These are phyloP conservation scores for Litsea cubeba DNA, from an alignment of 164 flowering plant species.

Conservation along the genomic window DNA sequence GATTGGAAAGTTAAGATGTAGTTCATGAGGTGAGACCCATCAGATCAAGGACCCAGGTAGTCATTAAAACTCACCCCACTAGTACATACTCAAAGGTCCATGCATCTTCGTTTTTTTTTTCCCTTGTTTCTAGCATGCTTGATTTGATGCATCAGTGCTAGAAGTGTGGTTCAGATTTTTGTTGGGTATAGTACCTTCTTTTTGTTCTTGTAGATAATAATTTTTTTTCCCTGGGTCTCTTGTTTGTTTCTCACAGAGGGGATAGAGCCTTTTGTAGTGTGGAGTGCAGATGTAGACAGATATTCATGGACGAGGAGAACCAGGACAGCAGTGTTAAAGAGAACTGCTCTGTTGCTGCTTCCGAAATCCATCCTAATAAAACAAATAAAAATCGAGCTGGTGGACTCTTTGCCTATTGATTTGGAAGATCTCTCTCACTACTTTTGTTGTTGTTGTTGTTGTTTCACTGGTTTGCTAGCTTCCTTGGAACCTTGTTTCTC, in stretches of 20 bases:
- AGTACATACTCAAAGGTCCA: too few relatives aligned
- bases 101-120: too few relatives aligned
- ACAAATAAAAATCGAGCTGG: conserved; percentile 26
- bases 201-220: too few relatives aligned
- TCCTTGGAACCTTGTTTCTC: background rate
- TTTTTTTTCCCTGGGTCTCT: background rate
- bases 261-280: conserved; percentile 65
- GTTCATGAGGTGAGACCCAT: too few relatives aligned
- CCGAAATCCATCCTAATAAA: conserved; percentile 6
- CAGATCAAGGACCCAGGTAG: too few relatives aligned
- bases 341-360: conserved; percentile 35
- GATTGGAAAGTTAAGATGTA: too few relatives aligned
- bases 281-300: conserved; percentile 72
- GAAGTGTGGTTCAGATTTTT: too few relatives aligned
- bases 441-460: conserved; percentile 3
- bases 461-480: background rate
- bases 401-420: conserved; percentile 20
- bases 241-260: conserved; percentile 31
- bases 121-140: background rate
- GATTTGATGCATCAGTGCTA: too few relatives aligned
- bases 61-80: too few relatives aligned
- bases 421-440: conserved; percentile 9
- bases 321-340: conserved; percentile 11
- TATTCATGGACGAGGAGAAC: conserved; percentile 56
- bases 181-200: too few relatives aligned